A percentile compares a stretch with the other conserved stretches of the same genome.
Evolutionary conservation across 208 protist genomes (phyloP).

Genomic region (Leishmania aethiopica): DNA sequence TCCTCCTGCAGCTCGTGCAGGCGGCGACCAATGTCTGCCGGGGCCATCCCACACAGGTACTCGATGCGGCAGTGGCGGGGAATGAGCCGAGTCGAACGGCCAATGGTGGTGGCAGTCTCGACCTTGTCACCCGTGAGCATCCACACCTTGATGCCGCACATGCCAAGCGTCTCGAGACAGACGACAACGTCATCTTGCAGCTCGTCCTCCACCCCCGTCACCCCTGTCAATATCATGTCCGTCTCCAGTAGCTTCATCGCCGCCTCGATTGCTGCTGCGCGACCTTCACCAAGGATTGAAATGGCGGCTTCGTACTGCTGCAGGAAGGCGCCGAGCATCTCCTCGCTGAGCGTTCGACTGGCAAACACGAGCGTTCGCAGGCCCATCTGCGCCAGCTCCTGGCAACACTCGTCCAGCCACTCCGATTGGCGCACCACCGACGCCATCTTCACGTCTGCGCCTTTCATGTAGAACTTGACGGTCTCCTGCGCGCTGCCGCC

Average conservation of each 20-base stretch:
- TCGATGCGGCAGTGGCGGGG: slow-evolving; percentile 68
- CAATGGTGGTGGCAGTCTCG: slow-evolving; percentile 96
- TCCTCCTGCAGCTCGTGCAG: slow-evolving; percentile 48
- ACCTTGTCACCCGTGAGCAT: slow-evolving; percentile 99
- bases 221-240: slow-evolving; percentile 91
- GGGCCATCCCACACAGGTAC: slow-evolving; percentile 45
- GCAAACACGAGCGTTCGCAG: slow-evolving; percentile 96
- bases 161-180: slow-evolving; percentile 95
- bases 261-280: slow-evolving; percentile 62
- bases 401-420: slow-evolving; percentile 97
- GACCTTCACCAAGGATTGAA: slow-evolving; percentile 50
- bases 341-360: slow-evolving; percentile 70
- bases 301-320: slow-evolving; percentile 57
- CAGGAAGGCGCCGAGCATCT: slow-evolving; percentile 89
- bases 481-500: slow-evolving; percentile 6
- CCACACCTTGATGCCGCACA: slow-evolving; percentile 98
- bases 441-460: slow-evolving; percentile 95
- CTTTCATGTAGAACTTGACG: slow-evolving; percentile 95
- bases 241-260: slow-evolving; percentile 85
- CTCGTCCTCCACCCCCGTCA: slow-evolving; percentile 98
- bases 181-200: slow-evolving; percentile 95
- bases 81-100: slow-evolving; percentile 91
- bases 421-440: slow-evolving; percentile 86
- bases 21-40: slow-evolving; percentile 35
- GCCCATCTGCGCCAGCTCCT: slow-evolving; percentile 96